Evolutionary conservation across 345 rosid genomes (phyloP), one percentile per base, ranked within the genome.

Genomic region (Rhodomyrtus tomentosa): DNA sequence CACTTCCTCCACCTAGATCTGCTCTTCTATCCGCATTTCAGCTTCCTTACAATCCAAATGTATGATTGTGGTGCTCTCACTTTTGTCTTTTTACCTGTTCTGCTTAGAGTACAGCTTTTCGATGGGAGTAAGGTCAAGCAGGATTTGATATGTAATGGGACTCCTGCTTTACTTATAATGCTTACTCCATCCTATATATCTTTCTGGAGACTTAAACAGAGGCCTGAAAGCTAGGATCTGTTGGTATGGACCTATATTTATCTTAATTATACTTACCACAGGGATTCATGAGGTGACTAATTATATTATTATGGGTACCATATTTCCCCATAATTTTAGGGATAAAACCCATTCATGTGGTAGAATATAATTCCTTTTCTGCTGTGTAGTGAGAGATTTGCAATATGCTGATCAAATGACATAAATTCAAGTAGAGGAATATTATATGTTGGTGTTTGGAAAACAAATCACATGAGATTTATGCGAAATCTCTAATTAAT

Each of bases 1-100:
- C 91, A 48, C 88, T 95, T 36, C 95, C 96, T 74, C 97, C 95
- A 83, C 93, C 90, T 83, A 93, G 89, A 90, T 93, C 92, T 50
- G 52, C 84, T 59, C 92, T 95, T 85, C 87, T 93, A 36, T 89
- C 95, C 72, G 93, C 99, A 55, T 93, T 95, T 84, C 87, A 89
- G 88, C 86, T 87, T 82, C 94, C 94, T 22, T 93, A 92, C 89
- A 93, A 87, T 50, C 93, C 93, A 82, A 85, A 92, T 88, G 98
- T 95, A 90, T 87, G 88, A 88, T 52, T 82, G 20, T 53, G 18
- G 49, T 79, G n/a, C 36, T 42, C 55, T 40, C 50, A 38, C 79
- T 21, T 68, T 68, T 68, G 79, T 18, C 45, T 36, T 68, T 36
- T 18, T 18, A 36, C 24, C 25, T 68, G 45, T 68, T 25, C 79